Percentiles rank a stretch among this genome's conserved stretches.
These are phyloP conservation scores for Mimosa bimucronata DNA, from an alignment of 306 rosid species.

Conservation along the genomic window DNA sequence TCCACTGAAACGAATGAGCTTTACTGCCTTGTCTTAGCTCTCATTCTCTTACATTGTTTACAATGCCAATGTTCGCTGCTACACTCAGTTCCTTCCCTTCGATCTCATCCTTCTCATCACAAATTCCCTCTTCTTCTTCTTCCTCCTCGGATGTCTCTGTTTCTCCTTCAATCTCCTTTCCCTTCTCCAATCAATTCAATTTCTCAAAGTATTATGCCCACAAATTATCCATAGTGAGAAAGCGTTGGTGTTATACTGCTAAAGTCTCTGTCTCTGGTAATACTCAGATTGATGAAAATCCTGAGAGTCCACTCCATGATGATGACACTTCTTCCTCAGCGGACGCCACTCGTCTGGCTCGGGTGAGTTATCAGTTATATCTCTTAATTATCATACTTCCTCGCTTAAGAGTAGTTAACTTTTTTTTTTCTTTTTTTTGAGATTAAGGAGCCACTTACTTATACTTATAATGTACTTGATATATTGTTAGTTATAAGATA, in stretches of 20 bases:
- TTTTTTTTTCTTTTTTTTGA: too few species aligned
- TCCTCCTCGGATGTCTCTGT: constrained; percentile 30
- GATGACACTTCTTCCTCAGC: constrained; percentile 49
- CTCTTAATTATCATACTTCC: too few species aligned
- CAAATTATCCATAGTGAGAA: constrained; percentile 36
- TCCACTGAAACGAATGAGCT: not conserved
- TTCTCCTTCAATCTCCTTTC: constrained; percentile 25
- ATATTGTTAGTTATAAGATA: too few species aligned
- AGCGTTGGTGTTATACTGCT: constrained; percentile 33
- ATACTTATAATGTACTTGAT: too few species aligned
- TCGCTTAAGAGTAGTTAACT: too few species aligned
- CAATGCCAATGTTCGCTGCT: constrained; percentile 58
- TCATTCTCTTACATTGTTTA: not conserved
- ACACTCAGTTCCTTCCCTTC: constrained; percentile 51
- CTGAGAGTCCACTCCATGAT: constrained; percentile 39
- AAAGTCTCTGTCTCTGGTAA: constrained; percentile 49
- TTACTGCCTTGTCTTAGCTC: not conserved
- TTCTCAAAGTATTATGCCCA: constrained; percentile 41
- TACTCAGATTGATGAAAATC: constrained; percentile 46
- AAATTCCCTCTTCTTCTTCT: constrained; percentile 25
- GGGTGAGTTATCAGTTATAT: constrained; percentile 52
- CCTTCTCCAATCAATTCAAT: constrained; percentile 23
- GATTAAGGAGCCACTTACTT: too few species aligned
- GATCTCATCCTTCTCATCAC: constrained; percentile 48
- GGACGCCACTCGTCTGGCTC: constrained; percentile 55